Base-by-base conservation (phyloP, 306 rosid genomes). In the Luffa aegyptiaca region DNA sequence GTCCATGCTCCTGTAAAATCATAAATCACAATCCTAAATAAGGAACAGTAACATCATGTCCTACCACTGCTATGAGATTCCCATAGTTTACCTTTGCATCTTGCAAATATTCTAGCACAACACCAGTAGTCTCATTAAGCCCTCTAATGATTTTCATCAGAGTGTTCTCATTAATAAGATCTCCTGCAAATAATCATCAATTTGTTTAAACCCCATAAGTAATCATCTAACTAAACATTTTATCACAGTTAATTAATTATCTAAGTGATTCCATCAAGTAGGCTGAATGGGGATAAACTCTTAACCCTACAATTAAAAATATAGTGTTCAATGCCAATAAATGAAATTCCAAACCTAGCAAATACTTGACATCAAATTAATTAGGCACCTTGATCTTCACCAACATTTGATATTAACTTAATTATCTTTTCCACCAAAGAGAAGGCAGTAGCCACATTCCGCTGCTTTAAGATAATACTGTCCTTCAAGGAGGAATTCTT, bases 401-500 rank as follows among this genome's bases (percentile, higher is more conserved):
- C 85, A 52, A 70, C 82, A 48, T 83, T 84, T 59, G 98, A 89
- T 84, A 92, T 86, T 79, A 91, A 82, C 78, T 89, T 95, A 80
- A 95, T 85, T 83, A 95, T 90, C 87, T 85, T 90, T 89, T 95
- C 98, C 70, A 95, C 86, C 86, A 95, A 88, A 10, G 97, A 91
- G 86, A 88, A 92, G 75, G 92, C 93, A 86, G 86, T 84, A 82
- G 95, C 96, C 78, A 95, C 90, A 59, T 89, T 88, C 42, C 76
- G 90, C 82, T 49, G 86, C 93, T 92, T 95, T 31, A 70, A 81
- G 84, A 76, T 44, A 81, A 92, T 81, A 80, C 88, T 82, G 80
- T 91, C 92, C 16, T 81, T 83, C 80, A 86, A 78, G 77, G 92
- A 80, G 8, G 89, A 84, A 81, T 84, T 87, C 80, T 87, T 86